Evolutionary conservation across 441 rosid genomes (phyloP).

Genomic region (Gossypium aridum): DNA sequence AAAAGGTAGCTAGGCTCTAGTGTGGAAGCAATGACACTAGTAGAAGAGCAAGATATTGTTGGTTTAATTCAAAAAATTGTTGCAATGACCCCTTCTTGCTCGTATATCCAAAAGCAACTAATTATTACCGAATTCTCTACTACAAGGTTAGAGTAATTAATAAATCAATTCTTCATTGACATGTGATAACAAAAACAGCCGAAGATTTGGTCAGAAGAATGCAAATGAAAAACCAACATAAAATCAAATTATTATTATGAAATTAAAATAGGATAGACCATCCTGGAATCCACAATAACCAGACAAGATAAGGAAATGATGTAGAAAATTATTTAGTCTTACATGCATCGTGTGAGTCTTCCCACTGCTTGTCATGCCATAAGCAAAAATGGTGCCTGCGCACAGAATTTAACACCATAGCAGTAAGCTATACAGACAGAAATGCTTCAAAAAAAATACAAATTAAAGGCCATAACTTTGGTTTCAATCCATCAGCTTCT

Average conservation of each 20-base stretch:
- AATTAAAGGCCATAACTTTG: not conserved
- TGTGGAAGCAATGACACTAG: not conserved
- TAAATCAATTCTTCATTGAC: not conserved
- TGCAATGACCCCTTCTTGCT: conserved; percentile 1
- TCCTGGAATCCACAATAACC: not conserved
- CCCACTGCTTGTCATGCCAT: conserved; percentile 99
- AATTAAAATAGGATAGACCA: not conserved
- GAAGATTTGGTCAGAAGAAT: not conserved
- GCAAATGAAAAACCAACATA: not conserved
- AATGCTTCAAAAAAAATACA: not conserved
- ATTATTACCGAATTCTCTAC: not conserved
- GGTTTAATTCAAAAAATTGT: not conserved
- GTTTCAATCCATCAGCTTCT: not conserved
- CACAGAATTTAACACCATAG: conserved; percentile 18
- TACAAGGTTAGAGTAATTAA: not conserved
- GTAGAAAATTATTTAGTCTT: conserved; percentile 24
- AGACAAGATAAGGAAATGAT: not conserved
- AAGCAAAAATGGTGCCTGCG: conserved; percentile 95
- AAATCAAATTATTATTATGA: not conserved
- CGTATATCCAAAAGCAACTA: not conserved
- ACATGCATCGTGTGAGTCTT: conserved; percentile 99
- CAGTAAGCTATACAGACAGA: not conserved
- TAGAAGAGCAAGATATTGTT: not conserved
- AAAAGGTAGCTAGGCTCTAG: not conserved
- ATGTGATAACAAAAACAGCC: not conserved